These are phyloP conservation scores for Dispira simplex DNA, from an alignment of 192 early-diverging fungal genomes.

Conservation along the genomic window DNA sequence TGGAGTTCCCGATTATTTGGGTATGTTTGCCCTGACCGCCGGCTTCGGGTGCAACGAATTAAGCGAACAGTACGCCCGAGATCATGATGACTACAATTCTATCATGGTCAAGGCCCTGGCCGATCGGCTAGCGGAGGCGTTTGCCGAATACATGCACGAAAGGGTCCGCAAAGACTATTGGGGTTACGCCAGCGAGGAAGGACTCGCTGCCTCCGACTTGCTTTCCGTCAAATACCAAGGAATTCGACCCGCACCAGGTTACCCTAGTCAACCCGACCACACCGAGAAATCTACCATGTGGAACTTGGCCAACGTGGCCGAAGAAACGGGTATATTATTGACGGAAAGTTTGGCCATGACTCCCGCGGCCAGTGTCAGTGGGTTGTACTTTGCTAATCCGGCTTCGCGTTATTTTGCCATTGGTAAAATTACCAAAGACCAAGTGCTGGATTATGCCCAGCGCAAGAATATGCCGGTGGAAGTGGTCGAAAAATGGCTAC, in stretches of 20 bases:
- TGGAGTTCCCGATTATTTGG: slow-evolving; percentile 70
- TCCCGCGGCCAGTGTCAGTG: slow-evolving; percentile 79
- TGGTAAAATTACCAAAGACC: slow-evolving; percentile 86
- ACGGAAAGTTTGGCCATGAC: slow-evolving; percentile 93
- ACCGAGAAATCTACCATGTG: slow-evolving; percentile 91
- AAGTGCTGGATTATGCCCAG: slow-evolving; percentile 61
- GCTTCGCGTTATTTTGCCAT: slow-evolving; percentile 85
- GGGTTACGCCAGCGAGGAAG: slow-evolving; percentile 77
- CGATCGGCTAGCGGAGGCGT: slow-evolving; percentile 84
- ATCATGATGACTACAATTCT: slow-evolving; percentile 78
- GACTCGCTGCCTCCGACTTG: slow-evolving; percentile 59
- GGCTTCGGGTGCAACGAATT: slow-evolving; percentile 86
- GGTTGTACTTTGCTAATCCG: slow-evolving; percentile 55
- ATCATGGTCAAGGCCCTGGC: slow-evolving; percentile 95
- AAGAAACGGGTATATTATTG: slow-evolving; percentile 67
- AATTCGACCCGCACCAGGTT: slow-evolving; percentile 89
- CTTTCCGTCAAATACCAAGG: slow-evolving; percentile 89
- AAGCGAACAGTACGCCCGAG: slow-evolving; percentile 56
- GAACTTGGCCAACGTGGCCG: slow-evolving; percentile 64
- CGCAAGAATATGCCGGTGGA: slow-evolving; percentile 48
- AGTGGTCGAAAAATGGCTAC: slow-evolving; percentile 60
- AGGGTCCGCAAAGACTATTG: slow-evolving; percentile 74
- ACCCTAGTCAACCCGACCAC: slow-evolving; percentile 92
- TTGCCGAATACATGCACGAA: slow-evolving; percentile 82
- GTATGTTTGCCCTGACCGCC: slow-evolving; percentile 77